phyloP scores from a whole-genome alignment of 768 basidiomycete species.

The Russula earlei region DNA sequence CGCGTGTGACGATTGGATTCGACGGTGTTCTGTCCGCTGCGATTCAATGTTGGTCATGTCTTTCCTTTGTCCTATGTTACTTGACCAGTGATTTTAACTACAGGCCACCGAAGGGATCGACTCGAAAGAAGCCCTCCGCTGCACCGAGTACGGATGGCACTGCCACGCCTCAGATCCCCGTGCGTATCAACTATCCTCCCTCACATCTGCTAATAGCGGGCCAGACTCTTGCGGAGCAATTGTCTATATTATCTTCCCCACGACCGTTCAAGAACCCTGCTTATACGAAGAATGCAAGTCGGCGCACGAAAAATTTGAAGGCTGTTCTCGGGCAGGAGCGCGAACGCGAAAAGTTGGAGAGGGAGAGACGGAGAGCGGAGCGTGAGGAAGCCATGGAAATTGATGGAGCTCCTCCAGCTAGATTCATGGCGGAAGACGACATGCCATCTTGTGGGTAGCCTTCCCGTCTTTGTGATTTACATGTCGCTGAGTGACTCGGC shows the following conservation, averaged over 20 bases:
- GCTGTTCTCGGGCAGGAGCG: constrained; percentile 69
- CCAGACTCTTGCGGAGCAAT: constrained; percentile 63
- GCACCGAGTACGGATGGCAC: constrained; percentile 25
- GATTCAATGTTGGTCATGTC: background rate
- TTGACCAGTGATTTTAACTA: background rate
- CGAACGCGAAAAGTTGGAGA: constrained; percentile 61
- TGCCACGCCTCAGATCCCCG: constrained; percentile 27
- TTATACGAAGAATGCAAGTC: constrained; percentile 60
- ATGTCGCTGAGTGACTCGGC: background rate
- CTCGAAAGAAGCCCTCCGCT: constrained; percentile 24
- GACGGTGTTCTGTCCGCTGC: background rate
- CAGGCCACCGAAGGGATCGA: constrained; percentile 29
- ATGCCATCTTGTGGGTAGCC: constrained; percentile 54
- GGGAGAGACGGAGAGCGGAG: constrained; percentile 47
- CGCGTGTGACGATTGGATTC: too few species aligned
- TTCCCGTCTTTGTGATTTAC: background rate
- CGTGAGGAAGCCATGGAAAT: constrained; percentile 47
- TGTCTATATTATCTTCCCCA: constrained; percentile 61
- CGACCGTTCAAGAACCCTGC: constrained; percentile 71
- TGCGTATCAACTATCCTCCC: background rate
- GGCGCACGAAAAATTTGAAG: constrained; percentile 74
- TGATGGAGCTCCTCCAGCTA: constrained; percentile 31
- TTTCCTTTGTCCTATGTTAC: background rate
- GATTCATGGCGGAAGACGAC: constrained; percentile 41
- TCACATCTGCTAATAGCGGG: background rate